Evolutionary conservation across 345 rosid species (phyloP).

Genomic region (Diplotaxis tenuifolia): DNA sequence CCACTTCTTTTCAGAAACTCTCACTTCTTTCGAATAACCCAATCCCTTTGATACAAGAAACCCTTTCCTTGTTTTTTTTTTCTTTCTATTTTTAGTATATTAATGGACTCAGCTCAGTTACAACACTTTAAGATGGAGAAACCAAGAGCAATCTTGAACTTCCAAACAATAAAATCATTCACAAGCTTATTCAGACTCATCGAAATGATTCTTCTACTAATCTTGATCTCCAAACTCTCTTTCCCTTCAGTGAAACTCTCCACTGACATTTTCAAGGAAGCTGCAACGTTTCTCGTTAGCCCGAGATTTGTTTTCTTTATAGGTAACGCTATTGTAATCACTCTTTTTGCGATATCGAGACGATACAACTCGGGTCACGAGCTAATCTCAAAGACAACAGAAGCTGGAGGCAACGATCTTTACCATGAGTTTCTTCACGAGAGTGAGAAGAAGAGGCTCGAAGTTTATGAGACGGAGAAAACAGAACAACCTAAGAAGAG

Average conservation of each 20-base stretch:
- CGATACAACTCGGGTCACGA: conserved; percentile 46
- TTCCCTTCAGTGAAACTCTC: conserved; percentile 56
- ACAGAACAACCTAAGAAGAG: conserved; percentile 16
- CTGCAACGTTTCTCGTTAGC: conserved; percentile 48
- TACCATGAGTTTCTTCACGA: conserved; percentile 49
- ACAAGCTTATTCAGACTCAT: conserved; percentile 56
- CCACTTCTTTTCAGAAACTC: conserved; percentile 17
- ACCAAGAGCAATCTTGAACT: conserved; percentile 48
- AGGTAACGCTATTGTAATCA: conserved; percentile 74
- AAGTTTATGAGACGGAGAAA: conserved; percentile 23
- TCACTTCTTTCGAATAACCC: conserved; percentile 42
- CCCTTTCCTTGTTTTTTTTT: background rate
- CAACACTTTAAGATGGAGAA: conserved; percentile 53
- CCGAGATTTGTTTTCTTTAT: conserved; percentile 74
- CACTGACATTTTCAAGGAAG: conserved; percentile 52
- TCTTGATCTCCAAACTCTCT: conserved; percentile 60
- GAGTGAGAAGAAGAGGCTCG: conserved; percentile 41
- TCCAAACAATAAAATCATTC: conserved; percentile 44
- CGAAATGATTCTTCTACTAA: conserved; percentile 52
- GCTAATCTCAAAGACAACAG: conserved; percentile 27
- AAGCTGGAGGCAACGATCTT: conserved; percentile 34
- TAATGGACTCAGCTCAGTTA: conserved; percentile 61
- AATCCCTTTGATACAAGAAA: background rate
- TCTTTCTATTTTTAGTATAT: background rate
- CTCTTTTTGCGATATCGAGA: conserved; percentile 67